Evolutionary conservation across 1,284 basidiomycete species (phyloP).

Genomic region (Coriolopsis trogii): DNA sequence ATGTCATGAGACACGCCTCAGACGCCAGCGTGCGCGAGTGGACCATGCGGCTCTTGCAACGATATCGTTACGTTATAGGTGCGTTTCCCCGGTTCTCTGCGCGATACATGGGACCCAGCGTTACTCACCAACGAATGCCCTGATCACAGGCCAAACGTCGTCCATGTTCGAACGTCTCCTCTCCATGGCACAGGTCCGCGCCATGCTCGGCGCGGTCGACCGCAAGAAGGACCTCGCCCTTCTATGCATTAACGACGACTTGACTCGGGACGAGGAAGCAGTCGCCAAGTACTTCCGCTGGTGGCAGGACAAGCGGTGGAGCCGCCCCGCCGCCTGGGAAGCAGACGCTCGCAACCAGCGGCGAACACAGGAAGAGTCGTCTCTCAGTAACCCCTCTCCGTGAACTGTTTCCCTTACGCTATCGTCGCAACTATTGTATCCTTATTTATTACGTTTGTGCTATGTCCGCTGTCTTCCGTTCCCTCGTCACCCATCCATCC

Average conservation of each 20-base stretch:
- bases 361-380: not conserved
- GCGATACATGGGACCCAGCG: not conserved
- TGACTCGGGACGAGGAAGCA: slow-evolving; percentile 22
- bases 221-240: slow-evolving; percentile 25
- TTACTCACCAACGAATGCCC: not conserved
- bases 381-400: not conserved
- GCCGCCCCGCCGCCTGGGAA: slow-evolving; percentile 30
- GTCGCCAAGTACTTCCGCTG: slow-evolving; percentile 23
- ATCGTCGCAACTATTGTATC: slow-evolving; percentile 10
- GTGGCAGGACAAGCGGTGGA: slow-evolving; percentile 29
- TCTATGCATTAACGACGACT: slow-evolving; percentile 35
- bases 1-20: slow-evolving; percentile 37
- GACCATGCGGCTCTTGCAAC: slow-evolving; percentile 43
- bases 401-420: not conserved
- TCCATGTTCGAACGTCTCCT: slow-evolving; percentile 29
- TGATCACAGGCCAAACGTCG: slow-evolving; percentile 23
- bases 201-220: slow-evolving; percentile 16
- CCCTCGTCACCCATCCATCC: not conserved
- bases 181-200: slow-evolving; percentile 16
- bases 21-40: slow-evolving; percentile 41
- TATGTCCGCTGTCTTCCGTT: not conserved
- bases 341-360: not conserved
- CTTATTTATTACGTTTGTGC: slow-evolving; percentile 5
- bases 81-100: slow-evolving; percentile 9
- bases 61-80: slow-evolving; percentile 46